Evolutionary conservation across 768 basidiomycete species (phyloP).

Genomic region (Boletus pseudo-olivaceus): DNA sequence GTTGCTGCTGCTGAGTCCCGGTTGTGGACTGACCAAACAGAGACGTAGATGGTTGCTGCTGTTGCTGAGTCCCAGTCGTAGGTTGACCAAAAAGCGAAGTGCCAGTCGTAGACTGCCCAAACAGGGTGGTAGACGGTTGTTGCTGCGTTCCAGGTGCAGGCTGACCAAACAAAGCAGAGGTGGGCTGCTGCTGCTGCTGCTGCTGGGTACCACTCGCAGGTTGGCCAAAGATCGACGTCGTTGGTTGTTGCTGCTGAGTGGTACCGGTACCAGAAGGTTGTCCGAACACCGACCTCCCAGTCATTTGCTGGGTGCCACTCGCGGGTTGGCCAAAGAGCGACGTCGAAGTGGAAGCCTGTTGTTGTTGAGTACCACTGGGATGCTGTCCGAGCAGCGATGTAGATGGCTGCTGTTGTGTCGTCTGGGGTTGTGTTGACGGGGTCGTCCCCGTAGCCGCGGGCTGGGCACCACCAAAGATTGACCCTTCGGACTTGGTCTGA

Average conservation of each 20-base stretch:
- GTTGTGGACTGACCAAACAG: conserved; percentile 22
- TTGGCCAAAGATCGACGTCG: conserved; percentile 29
- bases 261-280: conserved; percentile 19
- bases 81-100: conserved; percentile 35
- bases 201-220: conserved; percentile 5
- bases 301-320: conserved; percentile 2
- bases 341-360: conserved; percentile 15
- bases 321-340: conserved; percentile 26
- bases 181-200: neutral
- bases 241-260: conserved; percentile 18
- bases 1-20: conserved; percentile 30
- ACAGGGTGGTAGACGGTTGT: conserved; percentile 19
- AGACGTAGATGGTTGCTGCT: conserved; percentile 28
- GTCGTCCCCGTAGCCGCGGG: conserved; percentile 21
- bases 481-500: conserved; percentile 30
- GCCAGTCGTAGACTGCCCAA: conserved; percentile 12
- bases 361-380: conserved; percentile 17
- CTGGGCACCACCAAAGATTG: conserved; percentile 39
- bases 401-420: conserved; percentile 21
- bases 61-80: conserved; percentile 29
- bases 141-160: conserved; percentile 17
- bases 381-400: conserved; percentile 37
- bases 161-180: too few species aligned
- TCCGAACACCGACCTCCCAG: conserved; percentile 33
- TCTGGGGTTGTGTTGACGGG: conserved; percentile 15